Conservation (phyloP, 345 rosid species). For the Pistacia integerrima region DNA sequence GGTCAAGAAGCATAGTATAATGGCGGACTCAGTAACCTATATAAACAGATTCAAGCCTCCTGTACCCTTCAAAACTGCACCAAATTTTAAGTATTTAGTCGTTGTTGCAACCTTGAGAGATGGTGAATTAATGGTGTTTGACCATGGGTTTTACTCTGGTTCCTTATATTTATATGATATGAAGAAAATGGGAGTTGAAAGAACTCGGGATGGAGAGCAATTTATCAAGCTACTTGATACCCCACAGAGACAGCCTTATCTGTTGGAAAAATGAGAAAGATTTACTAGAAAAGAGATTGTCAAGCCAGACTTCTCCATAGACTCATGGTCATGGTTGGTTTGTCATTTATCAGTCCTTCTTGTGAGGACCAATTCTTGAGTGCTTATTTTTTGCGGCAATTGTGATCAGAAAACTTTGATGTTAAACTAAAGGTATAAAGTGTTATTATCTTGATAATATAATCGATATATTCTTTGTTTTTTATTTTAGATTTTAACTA, state of each 20-base stretch:
- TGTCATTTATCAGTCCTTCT: too few species aligned
- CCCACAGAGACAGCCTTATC: constrained; percentile 13
- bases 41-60: neutral
- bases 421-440: too few species aligned
- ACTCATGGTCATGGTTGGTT: too few species aligned
- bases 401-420: too few species aligned
- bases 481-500: too few species aligned
- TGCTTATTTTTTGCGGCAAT: too few species aligned
- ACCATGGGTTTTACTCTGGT: neutral
- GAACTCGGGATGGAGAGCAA: neutral
- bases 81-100: neutral
- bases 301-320: neutral
- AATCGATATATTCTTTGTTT: too few species aligned
- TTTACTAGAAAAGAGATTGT: neutral
- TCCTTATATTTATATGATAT: constrained; percentile 13
- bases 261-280: neutral
- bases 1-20: constrained; percentile 16
- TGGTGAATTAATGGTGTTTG: neutral
- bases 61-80: neutral
- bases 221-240: neutral
- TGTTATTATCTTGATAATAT: too few species aligned
- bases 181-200: neutral
- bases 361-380: too few species aligned
- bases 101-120: neutral
- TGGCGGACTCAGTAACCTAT: neutral